Base-by-base conservation (phyloP, 83 land plant genomes). In the Thuja plicata region DNA sequence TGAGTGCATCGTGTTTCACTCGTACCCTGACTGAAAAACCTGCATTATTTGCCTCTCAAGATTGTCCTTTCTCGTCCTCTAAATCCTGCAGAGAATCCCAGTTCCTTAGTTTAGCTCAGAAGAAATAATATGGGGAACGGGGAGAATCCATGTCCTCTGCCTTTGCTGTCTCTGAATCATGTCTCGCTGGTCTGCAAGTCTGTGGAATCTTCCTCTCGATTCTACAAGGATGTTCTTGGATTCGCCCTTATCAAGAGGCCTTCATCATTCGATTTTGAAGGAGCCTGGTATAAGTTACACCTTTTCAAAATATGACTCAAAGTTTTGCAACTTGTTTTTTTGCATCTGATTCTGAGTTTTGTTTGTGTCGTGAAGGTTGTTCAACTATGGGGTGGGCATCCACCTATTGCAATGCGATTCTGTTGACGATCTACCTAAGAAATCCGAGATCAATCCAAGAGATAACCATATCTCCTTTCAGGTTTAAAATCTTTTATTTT, bases 391-490 rank as follows among this genome's bases (percentile, higher is more conserved):
- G n/a, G 89, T 95, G 77, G 94, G 95, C 8, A 95, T 95, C 0
- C 95, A 95, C 77, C 84, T 95, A 87, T 73, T 95, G 37, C 92
- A 92, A 79, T 43, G 89, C 17, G 86, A 90, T 8, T 55, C 85
- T 10, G 57, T 57, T 27, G 35, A 21, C 0, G 50, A 27, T 19
- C 43, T 70, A 0, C 88, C 88, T 38, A 91, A 91, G 43, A 84
- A 89, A 32, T 76, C 76, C 0, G 78, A 54, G 24, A 94, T 95
- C 84, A 92, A 95, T 35, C 94, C 95, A 21, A 92, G 92, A 83
- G 94, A 91, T 89, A 94, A 95, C 88, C 96, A 95, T 93, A 92
- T 95, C 50, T 94, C 95, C 4, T 95, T 95, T 78, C 95, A 92
- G 81, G 93, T 92, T 19, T 12, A 50, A 12, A 50, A 50, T 50